phyloP scores from a whole-genome alignment of 495 filamentous ascomycete species.

The Aspergillus diversus region DNA sequence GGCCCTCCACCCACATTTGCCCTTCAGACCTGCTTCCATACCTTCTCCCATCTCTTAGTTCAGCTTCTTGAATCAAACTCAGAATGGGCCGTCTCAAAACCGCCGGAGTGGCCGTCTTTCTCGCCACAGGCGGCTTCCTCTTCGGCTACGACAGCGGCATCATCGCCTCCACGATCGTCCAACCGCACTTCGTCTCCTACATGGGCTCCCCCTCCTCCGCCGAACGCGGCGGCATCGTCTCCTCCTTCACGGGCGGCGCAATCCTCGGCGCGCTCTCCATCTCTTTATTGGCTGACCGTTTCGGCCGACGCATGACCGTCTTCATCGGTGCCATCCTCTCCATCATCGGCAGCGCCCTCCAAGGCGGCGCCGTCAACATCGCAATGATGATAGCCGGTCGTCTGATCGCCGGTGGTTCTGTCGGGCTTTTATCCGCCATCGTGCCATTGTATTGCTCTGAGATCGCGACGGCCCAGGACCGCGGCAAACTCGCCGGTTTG shows the following conservation, averaged over 20 bases:
- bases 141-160: conserved; percentile 17
- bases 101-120: conserved; percentile 4
- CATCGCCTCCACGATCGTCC: conserved; percentile 11
- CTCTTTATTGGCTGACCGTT: conserved; percentile 47
- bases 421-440: conserved; percentile 54
- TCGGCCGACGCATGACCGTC: conserved; percentile 51
- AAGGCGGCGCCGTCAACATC: conserved; percentile 52
- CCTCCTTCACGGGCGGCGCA: conserved; percentile 37
- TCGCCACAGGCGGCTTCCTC: conserved; percentile 8
- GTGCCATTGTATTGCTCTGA: conserved; percentile 50
- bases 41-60: background rate
- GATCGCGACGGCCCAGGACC: background rate
- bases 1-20: no score
- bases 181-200: conserved; percentile 4
- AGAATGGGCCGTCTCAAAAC: conserved; percentile 7
- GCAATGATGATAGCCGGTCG: conserved; percentile 59
- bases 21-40: background rate
- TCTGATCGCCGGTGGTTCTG: conserved; percentile 51
- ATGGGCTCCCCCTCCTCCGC: background rate
- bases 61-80: background rate
- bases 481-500: conserved; percentile 17
- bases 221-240: background rate
- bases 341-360: conserved; percentile 51
- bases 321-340: conserved; percentile 52
- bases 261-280: conserved; percentile 55